These are phyloP conservation scores for Fragaria ananassa DNA, from an alignment of 306 rosid genomes.

Conservation along the genomic window DNA sequence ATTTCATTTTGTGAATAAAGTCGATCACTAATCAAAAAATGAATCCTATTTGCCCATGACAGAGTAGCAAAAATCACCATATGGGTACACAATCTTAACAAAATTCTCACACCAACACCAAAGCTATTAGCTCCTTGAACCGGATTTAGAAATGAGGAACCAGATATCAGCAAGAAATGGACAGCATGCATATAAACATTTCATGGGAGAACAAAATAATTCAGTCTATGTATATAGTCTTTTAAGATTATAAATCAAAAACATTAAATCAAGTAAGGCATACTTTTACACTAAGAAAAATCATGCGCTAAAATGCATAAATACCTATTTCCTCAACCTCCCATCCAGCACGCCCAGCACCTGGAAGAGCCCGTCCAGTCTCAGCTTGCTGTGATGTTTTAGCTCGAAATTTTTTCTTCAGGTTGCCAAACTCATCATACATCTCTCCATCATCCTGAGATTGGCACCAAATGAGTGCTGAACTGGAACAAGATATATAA, in stretches of 20 bases:
- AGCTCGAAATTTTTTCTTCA: conserved; percentile 92
- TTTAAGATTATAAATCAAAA: not conserved
- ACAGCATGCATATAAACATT: not conserved
- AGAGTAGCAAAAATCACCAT: not conserved
- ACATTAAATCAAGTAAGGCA: not conserved
- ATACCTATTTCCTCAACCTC: conserved; percentile 96
- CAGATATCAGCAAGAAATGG: not conserved
- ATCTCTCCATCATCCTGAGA: conserved; percentile 93
- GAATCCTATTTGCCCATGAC: not conserved
- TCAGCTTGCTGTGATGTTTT: conserved; percentile 77
- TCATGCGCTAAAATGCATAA: conserved; percentile 9
- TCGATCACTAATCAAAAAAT: conserved; percentile 17
- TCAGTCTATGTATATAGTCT: not conserved
- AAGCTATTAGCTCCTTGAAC: not conserved
- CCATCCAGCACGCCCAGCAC: conserved; percentile 99
- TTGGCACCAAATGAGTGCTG: conserved; percentile 18
- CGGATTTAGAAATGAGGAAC: not conserved
- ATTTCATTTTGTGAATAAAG: conserved; percentile 8
- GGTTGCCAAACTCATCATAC: conserved; percentile 98
- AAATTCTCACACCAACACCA: not conserved
- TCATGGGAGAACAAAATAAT: not conserved
- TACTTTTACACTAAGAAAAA: not conserved
- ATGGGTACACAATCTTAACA: not conserved
- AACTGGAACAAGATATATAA: conserved; percentile 3
- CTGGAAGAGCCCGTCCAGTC: conserved; percentile 69